phyloP scores from a whole-genome alignment of 164 flowering plant genomes.

The Chloranthus sessilifolius region DNA sequence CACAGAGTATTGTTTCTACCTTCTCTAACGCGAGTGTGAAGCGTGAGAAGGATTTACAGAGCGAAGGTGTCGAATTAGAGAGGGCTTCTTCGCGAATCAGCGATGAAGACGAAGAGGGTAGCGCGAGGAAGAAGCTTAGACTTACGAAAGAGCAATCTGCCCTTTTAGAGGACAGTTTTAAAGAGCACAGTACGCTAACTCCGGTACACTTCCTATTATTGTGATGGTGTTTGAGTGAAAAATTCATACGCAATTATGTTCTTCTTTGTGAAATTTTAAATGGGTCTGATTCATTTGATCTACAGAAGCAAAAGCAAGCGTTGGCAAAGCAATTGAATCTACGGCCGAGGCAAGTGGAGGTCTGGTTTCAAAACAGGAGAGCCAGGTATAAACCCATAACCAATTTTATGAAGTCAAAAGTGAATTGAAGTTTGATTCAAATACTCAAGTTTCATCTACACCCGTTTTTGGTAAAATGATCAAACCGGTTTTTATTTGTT shows the following conservation, averaged over 20 bases:
- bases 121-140: slow-evolving; percentile 74
- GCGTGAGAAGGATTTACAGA: slow-evolving; percentile 54
- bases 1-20: slow-evolving; percentile 50
- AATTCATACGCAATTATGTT: not conserved
- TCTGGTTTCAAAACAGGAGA: slow-evolving; percentile 91
- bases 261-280: not conserved
- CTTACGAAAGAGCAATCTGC: slow-evolving; percentile 87
- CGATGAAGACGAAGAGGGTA: slow-evolving; percentile 81
- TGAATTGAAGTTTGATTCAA: not conserved
- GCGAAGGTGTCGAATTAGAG: slow-evolving; percentile 43
- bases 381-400: slow-evolving; percentile 50
- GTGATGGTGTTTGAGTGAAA: not conserved
- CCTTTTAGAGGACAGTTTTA: slow-evolving; percentile 84
- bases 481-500: not conserved
- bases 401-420: not conserved
- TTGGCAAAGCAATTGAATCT: slow-evolving; percentile 70
- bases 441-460: not conserved
- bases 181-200: slow-evolving; percentile 78
- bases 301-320: slow-evolving; percentile 88
- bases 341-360: slow-evolving; percentile 84
- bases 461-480: not conserved
- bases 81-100: slow-evolving; percentile 36
- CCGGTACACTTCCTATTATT: slow-evolving; percentile 38
- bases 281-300: not conserved
- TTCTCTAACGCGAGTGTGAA: slow-evolving; percentile 59